A percentile compares a stretch with the other conserved stretches of the same genome.
Evolutionary conservation across 108 stramenopile genomes (phyloP).

Genomic region (Bacterosira constricta): DNA sequence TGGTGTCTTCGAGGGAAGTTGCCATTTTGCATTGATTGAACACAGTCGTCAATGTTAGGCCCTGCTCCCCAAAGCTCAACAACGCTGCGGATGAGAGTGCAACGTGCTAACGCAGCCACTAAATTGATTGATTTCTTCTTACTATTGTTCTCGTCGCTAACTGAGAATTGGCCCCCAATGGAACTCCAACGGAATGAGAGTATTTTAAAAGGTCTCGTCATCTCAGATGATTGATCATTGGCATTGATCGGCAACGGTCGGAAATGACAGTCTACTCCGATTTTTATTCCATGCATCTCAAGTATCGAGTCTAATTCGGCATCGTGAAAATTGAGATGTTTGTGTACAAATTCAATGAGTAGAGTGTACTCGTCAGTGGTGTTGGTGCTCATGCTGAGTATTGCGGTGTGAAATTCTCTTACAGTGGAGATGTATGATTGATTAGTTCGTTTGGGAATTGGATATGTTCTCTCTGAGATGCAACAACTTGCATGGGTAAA

Average conservation of each 20-base stretch:
- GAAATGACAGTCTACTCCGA: constrained; percentile 51
- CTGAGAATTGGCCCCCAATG: constrained; percentile 36
- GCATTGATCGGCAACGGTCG: constrained; percentile 31
- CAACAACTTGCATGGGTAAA: too few species aligned
- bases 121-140: constrained; percentile 35
- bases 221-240: constrained; percentile 12
- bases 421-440: too few species aligned
- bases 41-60: constrained; percentile 57
- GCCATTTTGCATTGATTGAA: constrained; percentile 19
- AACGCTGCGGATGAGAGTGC: constrained; percentile 73
- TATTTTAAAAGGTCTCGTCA: constrained; percentile 46
- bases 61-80: constrained; percentile 80
- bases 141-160: constrained; percentile 18
- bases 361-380: constrained; percentile 53
- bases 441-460: too few species aligned
- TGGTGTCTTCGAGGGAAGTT: constrained; percentile 17
- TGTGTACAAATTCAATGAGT: constrained; percentile 78
- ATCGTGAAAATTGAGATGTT: constrained; percentile 79
- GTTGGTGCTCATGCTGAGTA: background rate
- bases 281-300: constrained; percentile 62
- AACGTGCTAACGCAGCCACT: constrained; percentile 56
- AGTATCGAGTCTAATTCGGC: constrained; percentile 76
- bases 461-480: too few species aligned
- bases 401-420: too few species aligned
- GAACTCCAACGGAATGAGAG: constrained; percentile 46